A percentile compares a stretch with the other conserved stretches of the same genome.
phyloP scores from a whole-genome alignment of 495 filamentous ascomycete genomes.

The Lophiostoma macrostomum region DNA sequence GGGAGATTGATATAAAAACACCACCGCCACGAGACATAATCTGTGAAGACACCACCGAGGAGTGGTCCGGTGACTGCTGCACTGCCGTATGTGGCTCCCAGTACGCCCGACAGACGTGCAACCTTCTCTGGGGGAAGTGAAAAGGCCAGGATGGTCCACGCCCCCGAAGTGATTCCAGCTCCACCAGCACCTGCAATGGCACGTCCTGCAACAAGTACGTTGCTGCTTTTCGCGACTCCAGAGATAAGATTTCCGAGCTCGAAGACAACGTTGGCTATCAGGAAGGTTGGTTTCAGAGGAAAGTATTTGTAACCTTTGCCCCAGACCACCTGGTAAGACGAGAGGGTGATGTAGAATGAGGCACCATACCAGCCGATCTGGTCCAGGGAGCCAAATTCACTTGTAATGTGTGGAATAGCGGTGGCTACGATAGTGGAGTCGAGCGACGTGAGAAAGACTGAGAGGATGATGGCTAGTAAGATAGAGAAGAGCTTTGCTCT shows the following conservation, averaged over 20 bases:
- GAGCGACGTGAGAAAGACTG: conserved; percentile 1
- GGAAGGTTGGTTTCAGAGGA: not conserved
- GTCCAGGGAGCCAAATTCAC: conserved; percentile 11
- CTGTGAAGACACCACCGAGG: conserved; percentile 20
- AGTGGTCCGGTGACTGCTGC: conserved; percentile 47
- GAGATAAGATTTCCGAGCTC: conserved; percentile 14
- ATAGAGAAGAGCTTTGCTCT: not conserved
- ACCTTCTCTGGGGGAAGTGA: conserved; percentile 36
- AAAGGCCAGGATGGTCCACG: conserved; percentile 20
- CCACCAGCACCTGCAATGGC: conserved; percentile 8
- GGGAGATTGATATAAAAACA: conserved; percentile 57
- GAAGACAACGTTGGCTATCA: conserved; percentile 10
- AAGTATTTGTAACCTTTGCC: conserved; percentile 14
- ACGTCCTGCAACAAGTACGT: conserved; percentile 6
- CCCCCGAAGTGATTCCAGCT: conserved; percentile 7
- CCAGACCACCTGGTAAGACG: not conserved
- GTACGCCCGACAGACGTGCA: conserved; percentile 42
- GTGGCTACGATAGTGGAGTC: conserved; percentile 17
- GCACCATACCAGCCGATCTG: conserved; percentile 18
- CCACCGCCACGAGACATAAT: conserved; percentile 48
- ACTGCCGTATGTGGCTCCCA: conserved; percentile 43
- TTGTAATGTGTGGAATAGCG: conserved; percentile 16
- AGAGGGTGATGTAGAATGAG: conserved; percentile 2
- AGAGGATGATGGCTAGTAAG: conserved; percentile 1
- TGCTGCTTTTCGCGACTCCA: conserved; percentile 9